Base-by-base conservation (phyloP, 371 early-diverging fungal genomes). In the Mortierella sp. region DNA sequence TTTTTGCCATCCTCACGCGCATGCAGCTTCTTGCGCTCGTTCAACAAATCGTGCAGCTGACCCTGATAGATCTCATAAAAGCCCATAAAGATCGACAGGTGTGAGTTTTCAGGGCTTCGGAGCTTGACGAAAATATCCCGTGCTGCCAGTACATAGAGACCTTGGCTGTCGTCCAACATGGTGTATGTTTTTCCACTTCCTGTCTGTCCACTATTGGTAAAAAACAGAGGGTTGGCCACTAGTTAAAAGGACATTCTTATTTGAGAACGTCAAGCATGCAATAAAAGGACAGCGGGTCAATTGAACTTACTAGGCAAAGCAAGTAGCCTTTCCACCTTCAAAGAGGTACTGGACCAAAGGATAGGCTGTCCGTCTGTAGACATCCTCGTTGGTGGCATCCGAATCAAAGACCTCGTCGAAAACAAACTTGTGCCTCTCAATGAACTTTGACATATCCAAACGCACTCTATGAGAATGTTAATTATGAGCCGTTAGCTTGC, bases 141-240 rank as follows among this genome's bases (percentile, higher is more conserved):
- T 0, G 97, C 97, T 0, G 99, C 98, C 80, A 93, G 90, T 4
- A 97, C 96, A 79, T 98, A 99, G 31, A 99, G 93, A 89, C 93
- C 96, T 67, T 94, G 91, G 5, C 90, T 90, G 21, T 90, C 89
- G 82, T 98, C 96, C 76, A 99, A 90, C 99, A 99, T 99, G 0
- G 99, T 99, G 88, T 95, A 96, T 0, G 99, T 99, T 88, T 99
- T 99, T 46, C 99, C 99, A 81, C 95, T 95, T 48, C 98, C 98
- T 16, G 99, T 99, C 89, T 99, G 99, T 0, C 99, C 99, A 90
- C 95, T 95, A 77, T 14, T 48, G n/a, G 24, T 24, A 40, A 19
- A 11, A 24, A 24, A 24, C 11, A 57, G 40, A 37, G 10, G 2
- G 37, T 1, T 16, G 0, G 5, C 19, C 19, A 73, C 48, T 53